These are phyloP conservation scores for Cystoisospora suis DNA, from an alignment of 169 alveolate species.

Conservation along the genomic window DNA sequence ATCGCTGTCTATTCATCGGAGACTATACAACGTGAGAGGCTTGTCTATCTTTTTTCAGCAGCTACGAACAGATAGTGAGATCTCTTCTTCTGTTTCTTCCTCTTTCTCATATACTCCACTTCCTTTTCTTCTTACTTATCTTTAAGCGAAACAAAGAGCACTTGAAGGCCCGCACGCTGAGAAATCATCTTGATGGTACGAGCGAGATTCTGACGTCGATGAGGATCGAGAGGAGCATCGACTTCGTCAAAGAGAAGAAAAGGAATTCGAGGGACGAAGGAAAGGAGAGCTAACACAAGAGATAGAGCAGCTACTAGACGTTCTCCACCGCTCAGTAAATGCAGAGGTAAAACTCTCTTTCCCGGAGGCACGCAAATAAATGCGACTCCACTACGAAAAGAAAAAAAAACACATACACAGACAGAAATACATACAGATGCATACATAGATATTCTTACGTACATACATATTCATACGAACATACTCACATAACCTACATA, in stretches of 20 bases:
- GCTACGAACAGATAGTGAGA: too few species aligned
- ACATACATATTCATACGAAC: background rate
- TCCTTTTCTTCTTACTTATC: constrained; percentile 9
- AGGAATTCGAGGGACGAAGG: constrained; percentile 34
- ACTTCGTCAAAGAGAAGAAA: constrained; percentile 47
- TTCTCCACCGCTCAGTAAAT: constrained; percentile 53
- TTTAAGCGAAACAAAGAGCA: constrained; percentile 20
- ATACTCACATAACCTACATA: too few species aligned
- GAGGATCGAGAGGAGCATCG: constrained; percentile 32
- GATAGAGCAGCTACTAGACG: constrained; percentile 36
- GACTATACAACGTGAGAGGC: too few species aligned
- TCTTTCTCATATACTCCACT: too few species aligned
- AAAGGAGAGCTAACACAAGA: constrained; percentile 36
- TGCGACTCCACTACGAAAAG: constrained; percentile 34
- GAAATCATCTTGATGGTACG: background rate
- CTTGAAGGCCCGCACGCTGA: background rate
- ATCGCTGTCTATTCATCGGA: too few species aligned
- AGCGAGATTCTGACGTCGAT: background rate
- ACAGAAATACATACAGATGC: background rate
- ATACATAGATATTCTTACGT: background rate
- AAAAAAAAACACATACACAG: background rate
- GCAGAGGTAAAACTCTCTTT: constrained; percentile 41
- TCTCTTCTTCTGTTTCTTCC: too few species aligned
- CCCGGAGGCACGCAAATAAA: constrained; percentile 42
- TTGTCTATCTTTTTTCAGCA: too few species aligned